Base-by-base conservation (phyloP, 1,139 yeast species). In the Debaryomyces singareniensis region DNA sequence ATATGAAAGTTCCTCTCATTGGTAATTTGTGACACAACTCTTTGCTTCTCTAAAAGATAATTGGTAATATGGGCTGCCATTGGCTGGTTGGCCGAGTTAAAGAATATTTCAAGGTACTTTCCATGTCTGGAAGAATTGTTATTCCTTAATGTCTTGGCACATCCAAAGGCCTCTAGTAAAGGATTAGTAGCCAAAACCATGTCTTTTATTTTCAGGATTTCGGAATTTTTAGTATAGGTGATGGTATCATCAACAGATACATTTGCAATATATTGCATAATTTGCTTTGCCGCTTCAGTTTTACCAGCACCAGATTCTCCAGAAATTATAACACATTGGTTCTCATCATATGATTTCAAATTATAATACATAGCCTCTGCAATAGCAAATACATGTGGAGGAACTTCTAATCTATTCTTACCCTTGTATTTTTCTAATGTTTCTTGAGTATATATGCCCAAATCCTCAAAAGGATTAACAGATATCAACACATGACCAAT, bases 281-380 rank as follows among this genome's bases (percentile, higher is more conserved):
- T 91, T 51, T 94, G 80, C 61, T 91, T 91, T 24, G 98, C 98
- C 13, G 98, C 97, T 58, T 91, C 98, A 5, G 98, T 91, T 55
- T 91, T 91, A 30, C 99, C 99, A 2, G 99, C 98, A 38, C 99
- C 99, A 1, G 96, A 86, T 55, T 93, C 99, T 31, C 99, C 99
- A 4, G 96, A 86, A 43, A 93, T 93, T 47, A 93, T 93, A 25
- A 93, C 98, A 71, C 98, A 91, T 56, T 93, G 98, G 53, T 80
- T 87, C 48, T 93, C 98, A 34, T 84, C 78, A 58, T 93, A 93
- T 1, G 95, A 82, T 58, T 89, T 89, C 78, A 93, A 74, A 54
- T 89, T 85, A 60, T 93, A 91, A 58, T 82, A 91, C 95, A 93
- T 89, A 23, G 94, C 65, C 58, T 93, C 99, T 13, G 99, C 98